Base-by-base conservation (phyloP, 441 rosid genomes). In the Jatropha podagrica region DNA sequence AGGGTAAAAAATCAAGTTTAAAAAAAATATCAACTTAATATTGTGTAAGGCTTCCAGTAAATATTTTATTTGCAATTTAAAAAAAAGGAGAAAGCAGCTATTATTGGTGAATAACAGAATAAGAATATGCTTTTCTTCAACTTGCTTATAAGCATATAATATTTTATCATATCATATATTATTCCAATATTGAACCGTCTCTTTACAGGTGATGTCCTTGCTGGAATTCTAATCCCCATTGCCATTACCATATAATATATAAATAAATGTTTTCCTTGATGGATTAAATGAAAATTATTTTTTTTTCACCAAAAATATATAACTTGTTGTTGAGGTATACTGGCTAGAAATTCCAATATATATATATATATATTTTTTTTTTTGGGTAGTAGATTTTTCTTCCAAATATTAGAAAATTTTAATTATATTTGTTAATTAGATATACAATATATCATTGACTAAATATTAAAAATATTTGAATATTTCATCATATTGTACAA, bases 21-120 rank as follows among this genome's bases (percentile, higher is more conserved):
- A 23, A 23, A 23, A 32, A 32, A 32, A 32, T 32, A 32, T 32
- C 2, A 32, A 32, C 32, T 32, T 32, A 32, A 32, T 32, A 32
- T 32, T 32, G 32, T 32, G 2, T 1, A 0, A 32, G 32, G 32
- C 32, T 32, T 32, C 2, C 2, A 32, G 32, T 32, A 32, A 32
- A 32, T 32, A 32, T 32, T 32, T 32, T 32, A 32, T 32, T 32
- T 23, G 23, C 23, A 23, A 23, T 23, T 23, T 23, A 23, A 23
- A 23, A 23, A 23, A 0, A 32, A 32, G 2, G 1, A 32, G 32
- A 69, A 69, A 69, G 63, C 63, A 69, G 11, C 62, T 7, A 44
- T n/a, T 7, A 38, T 9, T 20, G 41, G 56, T 1, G 69, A 76
- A 61, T 62, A 69, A 52, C 69, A 61, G 69, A 49, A 76, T 69